Base-by-base conservation (phyloP, 192 early-diverging fungal genomes). In the Coemansia sp. region DNA sequence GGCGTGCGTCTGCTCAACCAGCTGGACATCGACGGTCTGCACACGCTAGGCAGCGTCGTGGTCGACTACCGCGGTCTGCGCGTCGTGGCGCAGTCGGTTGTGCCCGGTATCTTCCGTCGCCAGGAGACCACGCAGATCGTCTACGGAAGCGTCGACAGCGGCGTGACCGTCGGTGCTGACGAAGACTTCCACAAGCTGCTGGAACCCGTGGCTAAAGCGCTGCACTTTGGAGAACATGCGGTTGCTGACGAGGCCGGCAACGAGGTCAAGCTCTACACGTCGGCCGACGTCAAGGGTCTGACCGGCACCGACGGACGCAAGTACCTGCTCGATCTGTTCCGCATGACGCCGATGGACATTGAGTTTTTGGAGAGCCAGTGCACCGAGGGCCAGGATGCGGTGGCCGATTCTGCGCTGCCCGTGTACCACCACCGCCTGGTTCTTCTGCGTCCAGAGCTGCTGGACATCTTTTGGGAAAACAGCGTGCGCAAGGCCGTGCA, bases 281-380 rank as follows among this genome's bases (percentile, higher is more conserved):
- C 96, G 4, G 76, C 92, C 9, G 97, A 99, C 55, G 90, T 91
- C 59, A 99, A 98, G 85, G 96, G 96, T 12, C 87, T 99, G 53
- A 72, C 92, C 20, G 95, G 96, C 51, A 89, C 88, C n/a, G 97
- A 99, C 72, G 91, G 91, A 9, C 91, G 96, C 81, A 86, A 90
- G 39, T 99, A 99, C 77, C 68, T 99, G 34, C 76, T 99, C 72
- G 97, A 99, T 81, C 84, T 98, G 58, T 96, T 92, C 85, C 90
- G 97, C 43, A 75, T 96, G 53, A 92, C 91, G 15, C 96, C 97
- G 20, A 88, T 94, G 51, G 97, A 99, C 79, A 86, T 94, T 58
- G 89, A 89, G 66, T 99, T 99, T 76, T 80, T 90, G 61, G 94
- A 96, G 60, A 76, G 76, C 37, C 90, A 89, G 67, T 86, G 87